A percentile compares a stretch with the other conserved stretches of the same genome.
These are phyloP conservation scores for Calcarisporium arbuscula DNA, from an alignment of 2,329 filamentous ascomycete species.

Conservation along the genomic window DNA sequence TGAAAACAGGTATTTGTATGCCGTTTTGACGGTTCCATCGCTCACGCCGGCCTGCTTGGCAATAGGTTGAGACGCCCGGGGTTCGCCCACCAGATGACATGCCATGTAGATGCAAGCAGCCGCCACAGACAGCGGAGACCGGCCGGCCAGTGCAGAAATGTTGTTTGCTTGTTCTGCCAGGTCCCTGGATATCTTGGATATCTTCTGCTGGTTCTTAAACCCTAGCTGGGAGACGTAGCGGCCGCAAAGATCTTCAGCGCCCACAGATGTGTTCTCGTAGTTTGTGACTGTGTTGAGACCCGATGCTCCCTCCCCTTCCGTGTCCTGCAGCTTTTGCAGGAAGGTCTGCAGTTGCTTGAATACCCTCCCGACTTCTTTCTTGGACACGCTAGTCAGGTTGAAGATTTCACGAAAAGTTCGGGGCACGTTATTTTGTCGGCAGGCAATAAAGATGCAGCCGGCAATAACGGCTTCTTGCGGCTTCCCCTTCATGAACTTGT, in stretches of 20 bases:
- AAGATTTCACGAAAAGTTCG: constrained; percentile 94
- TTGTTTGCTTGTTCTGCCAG: constrained; percentile 72
- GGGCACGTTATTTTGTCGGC: constrained; percentile 78
- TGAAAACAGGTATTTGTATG: constrained; percentile 81
- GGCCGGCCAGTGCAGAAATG: constrained; percentile 78
- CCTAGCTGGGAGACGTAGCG: constrained; percentile 84
- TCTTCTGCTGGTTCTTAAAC: constrained; percentile 62
- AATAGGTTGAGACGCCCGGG: constrained; percentile 80
- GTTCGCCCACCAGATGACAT: constrained; percentile 74
- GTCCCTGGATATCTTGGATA: constrained; percentile 73
- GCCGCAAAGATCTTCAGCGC: constrained; percentile 75
- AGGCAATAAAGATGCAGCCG: constrained; percentile 95
- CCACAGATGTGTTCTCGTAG: constrained; percentile 73
- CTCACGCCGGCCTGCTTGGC: constrained; percentile 80
- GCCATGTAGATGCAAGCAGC: constrained; percentile 97
- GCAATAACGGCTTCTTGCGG: constrained; percentile 90
- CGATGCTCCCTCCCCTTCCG: constrained; percentile 38
- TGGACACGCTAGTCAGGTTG: constrained; percentile 84
- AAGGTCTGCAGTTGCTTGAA: constrained; percentile 93
- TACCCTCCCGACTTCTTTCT: constrained; percentile 94
- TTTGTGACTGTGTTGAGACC: constrained; percentile 54
- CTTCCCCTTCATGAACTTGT: constrained; percentile 92
- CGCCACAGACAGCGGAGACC: constrained; percentile 88
- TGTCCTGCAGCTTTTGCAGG: constrained; percentile 66
- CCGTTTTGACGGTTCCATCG: constrained; percentile 93